Base-by-base conservation (phyloP, 352 stramenopile genomes). In the Pythium angustatum region DNA sequence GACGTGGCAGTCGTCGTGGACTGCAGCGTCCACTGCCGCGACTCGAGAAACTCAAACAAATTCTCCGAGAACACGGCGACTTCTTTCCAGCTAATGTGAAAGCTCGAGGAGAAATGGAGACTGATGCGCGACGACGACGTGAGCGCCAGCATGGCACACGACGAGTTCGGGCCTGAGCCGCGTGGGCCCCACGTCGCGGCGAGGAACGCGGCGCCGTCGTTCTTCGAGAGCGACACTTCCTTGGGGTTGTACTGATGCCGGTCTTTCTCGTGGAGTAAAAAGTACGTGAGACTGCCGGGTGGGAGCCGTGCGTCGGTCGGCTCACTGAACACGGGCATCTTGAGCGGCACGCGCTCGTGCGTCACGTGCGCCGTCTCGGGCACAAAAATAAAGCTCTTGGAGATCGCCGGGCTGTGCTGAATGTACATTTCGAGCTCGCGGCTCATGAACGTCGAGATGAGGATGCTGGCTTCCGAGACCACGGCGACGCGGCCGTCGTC, bases 341-440 rank as follows among this genome's bases (percentile, higher is more conserved):
- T 58, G 34, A 90, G 58, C 12, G 83, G 83, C 27, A 92, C 45
- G 59, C 73, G 75, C 65, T 92, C 83, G 30, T 56, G 58, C 4
- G 57, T 12, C 36, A 50, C 45, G 12, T 62, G 61, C 2, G 58
- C 79, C 33, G 30, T 45, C 24, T 86, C 74, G 0, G 83, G 80
- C 54, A 87, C 63, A 44, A 91, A 88, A n/a, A 94, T 77, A 51
- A 91, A 91, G 75, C 81, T 88, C 69, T 92, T 91, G 58, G 86
- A 92, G 53, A 94, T 73, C 5, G 79, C 77, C 5, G 86, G 83
- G n/a, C 73, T 76, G 62, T 90, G 71, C 48, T 88, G 82, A 66
- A 93, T 73, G 63, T 87, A 94, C 72, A 92, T 85, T 61, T 91
- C 83, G 43, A 94, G 75, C 51, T 94, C 83, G 38, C 81, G 82